Evolutionary conservation across 2,329 filamentous ascomycete genomes (phyloP).

Genomic region (Lizonia empirigonia): DNA sequence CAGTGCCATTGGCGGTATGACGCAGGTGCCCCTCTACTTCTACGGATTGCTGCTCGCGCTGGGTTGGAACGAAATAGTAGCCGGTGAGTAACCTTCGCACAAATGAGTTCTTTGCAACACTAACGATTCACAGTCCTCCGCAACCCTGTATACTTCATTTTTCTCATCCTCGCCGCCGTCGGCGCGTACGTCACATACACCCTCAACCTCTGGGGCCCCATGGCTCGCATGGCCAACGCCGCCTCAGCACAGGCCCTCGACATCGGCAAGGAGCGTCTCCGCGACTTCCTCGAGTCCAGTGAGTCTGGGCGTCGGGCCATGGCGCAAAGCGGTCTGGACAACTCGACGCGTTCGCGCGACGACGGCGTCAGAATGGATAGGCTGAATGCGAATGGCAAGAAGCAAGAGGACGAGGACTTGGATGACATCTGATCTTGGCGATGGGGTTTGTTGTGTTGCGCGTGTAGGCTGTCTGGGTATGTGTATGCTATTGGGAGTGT

Average conservation of each 20-base stretch:
- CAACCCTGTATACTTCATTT: slow-evolving; percentile 90
- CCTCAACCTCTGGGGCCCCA: slow-evolving; percentile 93
- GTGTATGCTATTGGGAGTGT: slow-evolving; percentile 2
- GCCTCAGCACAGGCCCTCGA: slow-evolving; percentile 85
- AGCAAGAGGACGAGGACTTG: slow-evolving; percentile 39
- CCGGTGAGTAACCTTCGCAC: slow-evolving; percentile 68
- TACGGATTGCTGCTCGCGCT: slow-evolving; percentile 86
- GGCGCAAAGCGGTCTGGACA: slow-evolving; percentile 60
- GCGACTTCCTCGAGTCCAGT: slow-evolving; percentile 87
- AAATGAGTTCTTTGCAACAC: slow-evolving; percentile 1
- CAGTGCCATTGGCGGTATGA: slow-evolving; percentile 92
- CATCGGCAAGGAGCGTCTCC: slow-evolving; percentile 87
- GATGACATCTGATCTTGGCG: slow-evolving; percentile 42
- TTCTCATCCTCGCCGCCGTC: slow-evolving; percentile 76
- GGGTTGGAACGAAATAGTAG: slow-evolving; percentile 98
- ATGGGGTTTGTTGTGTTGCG: background rate
- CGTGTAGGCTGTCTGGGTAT: slow-evolving; percentile 3
- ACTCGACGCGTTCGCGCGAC: slow-evolving; percentile 20
- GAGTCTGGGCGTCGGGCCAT: slow-evolving; percentile 84
- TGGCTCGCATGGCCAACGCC: slow-evolving; percentile 92
- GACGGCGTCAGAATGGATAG: slow-evolving; percentile 46
- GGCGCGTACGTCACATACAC: slow-evolving; percentile 89
- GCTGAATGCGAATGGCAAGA: slow-evolving; percentile 52
- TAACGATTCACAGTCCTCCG: slow-evolving; percentile 71
- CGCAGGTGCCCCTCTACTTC: slow-evolving; percentile 93